Evolutionary conservation across 2,329 filamentous ascomycete species (phyloP).

Genomic region (Xylaria sp.): DNA sequence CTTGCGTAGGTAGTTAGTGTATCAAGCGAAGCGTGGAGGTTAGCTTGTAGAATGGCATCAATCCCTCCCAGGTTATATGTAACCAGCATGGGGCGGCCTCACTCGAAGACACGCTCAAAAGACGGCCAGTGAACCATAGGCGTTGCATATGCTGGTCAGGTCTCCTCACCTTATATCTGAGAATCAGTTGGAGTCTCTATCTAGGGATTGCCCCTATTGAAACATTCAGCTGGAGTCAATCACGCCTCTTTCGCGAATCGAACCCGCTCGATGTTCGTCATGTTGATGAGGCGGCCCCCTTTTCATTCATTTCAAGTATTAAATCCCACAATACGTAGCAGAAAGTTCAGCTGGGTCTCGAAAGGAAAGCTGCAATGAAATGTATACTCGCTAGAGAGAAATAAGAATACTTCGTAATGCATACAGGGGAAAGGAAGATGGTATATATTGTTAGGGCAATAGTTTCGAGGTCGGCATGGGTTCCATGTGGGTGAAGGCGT

Average conservation of each 20-base stretch:
- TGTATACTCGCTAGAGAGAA: neutral
- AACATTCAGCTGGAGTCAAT: slow-evolving; percentile 67
- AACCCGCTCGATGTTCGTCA: slow-evolving; percentile 68
- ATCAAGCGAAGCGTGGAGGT: neutral
- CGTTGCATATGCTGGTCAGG: slow-evolving; percentile 64
- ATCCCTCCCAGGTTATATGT: neutral
- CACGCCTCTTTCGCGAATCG: slow-evolving; percentile 71
- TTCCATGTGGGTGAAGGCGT: slow-evolving; percentile 67
- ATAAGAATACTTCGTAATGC: neutral
- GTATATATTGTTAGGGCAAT: slow-evolving; percentile 71
- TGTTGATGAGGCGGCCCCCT: slow-evolving; percentile 64
- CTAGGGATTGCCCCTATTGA: slow-evolving; percentile 66
- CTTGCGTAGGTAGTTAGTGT: neutral
- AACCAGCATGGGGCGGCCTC: neutral
- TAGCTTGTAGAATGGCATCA: no score
- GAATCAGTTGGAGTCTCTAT: slow-evolving; percentile 62
- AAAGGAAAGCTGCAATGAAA: neutral
- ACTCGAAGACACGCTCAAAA: neutral
- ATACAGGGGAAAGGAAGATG: slow-evolving; percentile 60
- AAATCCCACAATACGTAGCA: neutral
- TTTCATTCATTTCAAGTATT: slow-evolving; percentile 56
- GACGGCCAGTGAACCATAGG: neutral
- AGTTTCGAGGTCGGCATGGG: slow-evolving; percentile 61
- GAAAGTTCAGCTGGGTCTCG: neutral
- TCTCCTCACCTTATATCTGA: slow-evolving; percentile 59